phyloP scores from a whole-genome alignment of 106 monocot genomes.

The Cymbidium sinense region DNA sequence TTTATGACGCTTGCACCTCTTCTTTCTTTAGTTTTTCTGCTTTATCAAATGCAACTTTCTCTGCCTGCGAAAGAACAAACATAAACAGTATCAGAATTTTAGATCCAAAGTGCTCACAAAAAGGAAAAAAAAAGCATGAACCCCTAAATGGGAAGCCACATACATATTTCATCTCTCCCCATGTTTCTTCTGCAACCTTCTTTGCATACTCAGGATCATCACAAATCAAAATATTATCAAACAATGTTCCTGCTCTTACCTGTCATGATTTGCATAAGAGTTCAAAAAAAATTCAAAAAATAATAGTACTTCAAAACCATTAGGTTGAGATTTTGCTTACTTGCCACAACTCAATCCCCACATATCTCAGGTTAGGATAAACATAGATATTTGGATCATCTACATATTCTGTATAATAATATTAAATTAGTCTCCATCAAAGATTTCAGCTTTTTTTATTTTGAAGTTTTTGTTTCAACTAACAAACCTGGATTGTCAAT shows the following conservation, averaged over 20 bases:
- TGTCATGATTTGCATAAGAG: conserved; percentile 5
- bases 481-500: conserved; percentile 82
- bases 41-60: conserved; percentile 27
- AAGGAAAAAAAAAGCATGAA: neutral
- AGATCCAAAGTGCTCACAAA: neutral
- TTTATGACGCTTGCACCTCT: conserved; percentile 5
- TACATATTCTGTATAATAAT: conserved; percentile 48
- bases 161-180: conserved; percentile 84
- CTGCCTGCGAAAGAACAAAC: conserved; percentile 37
- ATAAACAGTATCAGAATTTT: neutral
- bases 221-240: conserved; percentile 70
- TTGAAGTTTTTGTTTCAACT: neutral
- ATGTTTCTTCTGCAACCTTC: conserved; percentile 76
- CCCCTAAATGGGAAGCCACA: neutral
- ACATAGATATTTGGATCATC: conserved; percentile 70
- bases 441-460: neutral
- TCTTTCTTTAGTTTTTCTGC: conserved; percentile 9
- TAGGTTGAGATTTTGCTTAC: conserved; percentile 13
- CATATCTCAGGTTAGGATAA: conserved; percentile 64
- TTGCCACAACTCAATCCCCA: conserved; percentile 64
- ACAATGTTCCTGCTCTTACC: conserved; percentile 82
- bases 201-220: conserved; percentile 81
- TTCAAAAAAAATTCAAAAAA: neutral
- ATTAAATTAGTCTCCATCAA: neutral
- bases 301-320: neutral